These are phyloP conservation scores for Lipomyces sp. DNA, from an alignment of 805 yeast genomes.

Conservation along the genomic window DNA sequence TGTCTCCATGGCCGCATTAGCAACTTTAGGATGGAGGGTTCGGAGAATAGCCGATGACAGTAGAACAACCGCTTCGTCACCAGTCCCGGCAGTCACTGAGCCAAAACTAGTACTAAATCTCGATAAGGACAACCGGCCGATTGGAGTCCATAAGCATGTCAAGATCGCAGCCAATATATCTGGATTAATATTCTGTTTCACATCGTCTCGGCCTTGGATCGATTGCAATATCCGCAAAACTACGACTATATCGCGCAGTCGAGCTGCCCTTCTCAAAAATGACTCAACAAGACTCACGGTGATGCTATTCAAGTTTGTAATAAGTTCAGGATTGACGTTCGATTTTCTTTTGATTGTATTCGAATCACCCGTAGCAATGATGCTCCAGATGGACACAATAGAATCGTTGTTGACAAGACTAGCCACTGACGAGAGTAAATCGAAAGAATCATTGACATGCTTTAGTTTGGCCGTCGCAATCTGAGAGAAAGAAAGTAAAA, in stretches of 20 bases:
- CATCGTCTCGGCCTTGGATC: no score
- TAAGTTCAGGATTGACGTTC: neutral
- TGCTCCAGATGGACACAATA: slow-evolving; percentile 3
- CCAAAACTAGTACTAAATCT: no score
- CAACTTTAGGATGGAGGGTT: no score
- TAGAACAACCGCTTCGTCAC: no score
- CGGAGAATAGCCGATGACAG: no score
- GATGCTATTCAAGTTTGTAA: neutral
- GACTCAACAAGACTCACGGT: slow-evolving; percentile 3
- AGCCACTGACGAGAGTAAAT: neutral
- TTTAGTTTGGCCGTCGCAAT: neutral
- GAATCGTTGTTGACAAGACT: neutral
- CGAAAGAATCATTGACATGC: neutral
- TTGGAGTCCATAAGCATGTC: no score
- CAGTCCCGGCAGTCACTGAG: no score
- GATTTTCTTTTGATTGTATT: neutral
- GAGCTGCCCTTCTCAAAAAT: slow-evolving; percentile 5
- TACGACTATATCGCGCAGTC: neutral
- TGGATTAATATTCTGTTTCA: no score
- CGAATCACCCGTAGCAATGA: neutral
- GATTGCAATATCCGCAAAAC: slow-evolving; percentile 7
- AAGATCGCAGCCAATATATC: no score
- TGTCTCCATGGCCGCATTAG: no score
- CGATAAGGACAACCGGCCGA: no score
- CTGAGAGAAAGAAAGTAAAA: neutral